Evolutionary conservation across 371 early-diverging fungal genomes (phyloP).

Genomic region (Neoconidiobolus thromboides): DNA sequence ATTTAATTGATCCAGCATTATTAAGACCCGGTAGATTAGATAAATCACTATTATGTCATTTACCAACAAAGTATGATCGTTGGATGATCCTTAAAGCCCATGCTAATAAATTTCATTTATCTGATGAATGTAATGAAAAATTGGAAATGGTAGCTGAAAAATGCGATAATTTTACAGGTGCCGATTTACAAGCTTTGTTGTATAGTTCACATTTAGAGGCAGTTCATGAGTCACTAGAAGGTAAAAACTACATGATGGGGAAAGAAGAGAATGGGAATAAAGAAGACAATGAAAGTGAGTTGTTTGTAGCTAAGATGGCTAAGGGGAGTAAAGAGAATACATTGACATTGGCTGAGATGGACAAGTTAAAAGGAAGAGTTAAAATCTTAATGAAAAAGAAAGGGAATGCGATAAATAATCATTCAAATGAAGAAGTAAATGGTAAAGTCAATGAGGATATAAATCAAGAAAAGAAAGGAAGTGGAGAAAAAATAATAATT

Average conservation of each 20-base stretch:
- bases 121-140: conserved; percentile 20
- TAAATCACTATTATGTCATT: conserved; percentile 70
- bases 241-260: neutral
- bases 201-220: conserved; percentile 84
- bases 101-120: conserved; percentile 42
- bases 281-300: neutral
- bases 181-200: conserved; percentile 83
- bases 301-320: neutral
- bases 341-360: neutral
- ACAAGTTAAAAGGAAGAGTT: neutral
- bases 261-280: neutral
- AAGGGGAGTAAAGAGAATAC: neutral
- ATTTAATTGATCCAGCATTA: conserved; percentile 95
- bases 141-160: conserved; percentile 33
- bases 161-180: conserved; percentile 69
- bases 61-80: conserved; percentile 60
- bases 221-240: conserved; percentile 47
- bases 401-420: neutral
- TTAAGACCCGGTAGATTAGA: conserved; percentile 97
- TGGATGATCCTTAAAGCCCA: conserved; percentile 42
- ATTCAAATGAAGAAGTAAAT: neutral
- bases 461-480: neutral
- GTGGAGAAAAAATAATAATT: neutral
- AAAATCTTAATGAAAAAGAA: neutral
- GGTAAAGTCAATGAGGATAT: neutral